Evolutionary conservation across 2,329 filamentous ascomycete species (phyloP).

Genomic region (Blastomyces gilchristii): DNA sequence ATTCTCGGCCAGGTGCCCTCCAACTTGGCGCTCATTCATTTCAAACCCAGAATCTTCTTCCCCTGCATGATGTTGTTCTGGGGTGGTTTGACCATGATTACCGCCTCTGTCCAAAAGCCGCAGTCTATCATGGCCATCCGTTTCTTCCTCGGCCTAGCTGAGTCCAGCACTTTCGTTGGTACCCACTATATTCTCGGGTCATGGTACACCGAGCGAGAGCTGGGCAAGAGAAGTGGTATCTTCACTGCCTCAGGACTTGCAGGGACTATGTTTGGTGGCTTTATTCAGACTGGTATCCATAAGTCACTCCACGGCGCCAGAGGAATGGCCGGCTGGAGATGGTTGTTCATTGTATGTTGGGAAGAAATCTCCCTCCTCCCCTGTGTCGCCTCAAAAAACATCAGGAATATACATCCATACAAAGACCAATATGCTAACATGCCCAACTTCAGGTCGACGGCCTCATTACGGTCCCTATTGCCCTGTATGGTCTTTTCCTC

Average conservation of each 20-base stretch:
- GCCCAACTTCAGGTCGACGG: slow-evolving; percentile 25
- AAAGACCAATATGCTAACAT: slow-evolving; percentile 2
- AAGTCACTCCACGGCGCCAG: slow-evolving; percentile 20
- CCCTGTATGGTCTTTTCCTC: slow-evolving; percentile 34
- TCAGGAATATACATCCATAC: background rate
- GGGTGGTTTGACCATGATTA: slow-evolving; percentile 26
- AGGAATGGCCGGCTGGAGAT: slow-evolving; percentile 27
- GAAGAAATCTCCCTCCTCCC: background rate
- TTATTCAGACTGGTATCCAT: slow-evolving; percentile 29
- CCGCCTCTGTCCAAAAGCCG: slow-evolving; percentile 21
- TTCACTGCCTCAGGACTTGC: slow-evolving; percentile 28
- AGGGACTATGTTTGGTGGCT: slow-evolving; percentile 30
- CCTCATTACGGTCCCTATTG: slow-evolving; percentile 36
- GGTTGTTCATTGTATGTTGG: slow-evolving; percentile 28
- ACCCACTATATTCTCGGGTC: slow-evolving; percentile 33
- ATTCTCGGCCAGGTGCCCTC: slow-evolving; percentile 37
- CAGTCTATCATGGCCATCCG: slow-evolving; percentile 28
- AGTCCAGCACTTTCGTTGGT: slow-evolving; percentile 26
- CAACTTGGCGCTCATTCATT: slow-evolving; percentile 30
- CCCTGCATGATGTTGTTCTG: slow-evolving; percentile 24
- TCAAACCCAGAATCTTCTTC: slow-evolving; percentile 22
- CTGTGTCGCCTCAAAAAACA: background rate
- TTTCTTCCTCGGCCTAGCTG: slow-evolving; percentile 29
- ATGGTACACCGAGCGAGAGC: slow-evolving; percentile 36
- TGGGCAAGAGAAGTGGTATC: slow-evolving; percentile 30